A percentile compares a stretch with the other conserved stretches of the same genome.
phyloP scores from a whole-genome alignment of 2,329 filamentous ascomycete genomes.

The Helminthosporium solani region DNA sequence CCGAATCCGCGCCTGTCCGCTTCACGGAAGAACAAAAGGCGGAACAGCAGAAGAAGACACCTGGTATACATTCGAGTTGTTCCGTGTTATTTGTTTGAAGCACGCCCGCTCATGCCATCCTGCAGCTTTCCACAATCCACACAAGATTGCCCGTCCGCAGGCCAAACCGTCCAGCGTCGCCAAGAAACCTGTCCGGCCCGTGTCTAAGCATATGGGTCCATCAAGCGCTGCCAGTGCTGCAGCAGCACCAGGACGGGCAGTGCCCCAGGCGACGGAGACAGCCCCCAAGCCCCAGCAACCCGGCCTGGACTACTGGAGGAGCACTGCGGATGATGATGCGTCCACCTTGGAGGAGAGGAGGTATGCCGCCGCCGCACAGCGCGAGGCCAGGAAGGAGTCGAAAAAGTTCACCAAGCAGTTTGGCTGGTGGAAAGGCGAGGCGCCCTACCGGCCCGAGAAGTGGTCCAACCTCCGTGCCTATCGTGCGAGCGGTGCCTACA shows the following conservation, averaged over 20 bases:
- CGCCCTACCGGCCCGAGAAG: constrained; percentile 25
- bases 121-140: constrained; percentile 37
- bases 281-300: constrained; percentile 3
- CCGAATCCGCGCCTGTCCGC: constrained; percentile 29
- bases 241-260: constrained; percentile 15
- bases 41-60: constrained; percentile 35
- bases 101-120: constrained; percentile 26
- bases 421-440: constrained; percentile 52
- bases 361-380: constrained; percentile 67
- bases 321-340: constrained; percentile 77
- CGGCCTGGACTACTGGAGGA: constrained; percentile 59
- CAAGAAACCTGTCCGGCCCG: constrained; percentile 25
- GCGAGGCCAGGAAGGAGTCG: constrained; percentile 59
- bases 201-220: constrained; percentile 12
- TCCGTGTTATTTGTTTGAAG: constrained; percentile 20
- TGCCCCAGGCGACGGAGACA: constrained; percentile 19
- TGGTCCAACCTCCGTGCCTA: constrained; percentile 32
- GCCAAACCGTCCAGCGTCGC: constrained; percentile 22
- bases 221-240: constrained; percentile 17
- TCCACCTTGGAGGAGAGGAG: constrained; percentile 64
- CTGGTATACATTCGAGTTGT: constrained; percentile 34
- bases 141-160: constrained; percentile 36
- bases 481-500: constrained; percentile 25
- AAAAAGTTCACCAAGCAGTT: constrained; percentile 76
- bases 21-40: constrained; percentile 34